Conservation (phyloP, 805 yeast genomes). For the Ogataea neopini region DNA sequence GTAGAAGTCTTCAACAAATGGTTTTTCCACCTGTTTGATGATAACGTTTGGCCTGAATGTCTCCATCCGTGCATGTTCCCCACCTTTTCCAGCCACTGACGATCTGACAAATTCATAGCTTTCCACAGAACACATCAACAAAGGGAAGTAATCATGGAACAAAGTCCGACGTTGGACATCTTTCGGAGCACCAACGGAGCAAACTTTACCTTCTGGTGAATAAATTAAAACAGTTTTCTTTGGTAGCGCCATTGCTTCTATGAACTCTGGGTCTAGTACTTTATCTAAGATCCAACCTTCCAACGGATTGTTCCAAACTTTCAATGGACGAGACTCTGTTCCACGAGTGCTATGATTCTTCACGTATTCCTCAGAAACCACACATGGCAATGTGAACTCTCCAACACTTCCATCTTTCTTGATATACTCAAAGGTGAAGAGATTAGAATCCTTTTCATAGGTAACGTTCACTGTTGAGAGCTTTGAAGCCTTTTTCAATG, state of each 20-base stretch:
- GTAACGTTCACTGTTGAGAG: constrained; percentile 18
- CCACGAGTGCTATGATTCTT: constrained; percentile 18
- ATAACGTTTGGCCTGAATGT: constrained; percentile 33
- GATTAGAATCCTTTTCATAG: constrained; percentile 12
- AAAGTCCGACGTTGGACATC: constrained; percentile 22
- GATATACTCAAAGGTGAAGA: constrained; percentile 26
- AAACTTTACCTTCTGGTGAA: constrained; percentile 29
- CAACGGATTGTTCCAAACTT: constrained; percentile 25
- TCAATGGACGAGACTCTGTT: constrained; percentile 2
- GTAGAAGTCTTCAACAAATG: constrained; percentile 33
- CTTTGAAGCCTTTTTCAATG: constrained; percentile 18
- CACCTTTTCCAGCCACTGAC: constrained; percentile 15
- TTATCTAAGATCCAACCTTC: constrained; percentile 26
- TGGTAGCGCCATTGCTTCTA: constrained; percentile 22
- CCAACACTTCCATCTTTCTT: not conserved
- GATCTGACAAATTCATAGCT: constrained; percentile 19
- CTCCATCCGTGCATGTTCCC: constrained; percentile 17
- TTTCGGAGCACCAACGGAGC: constrained; percentile 29
- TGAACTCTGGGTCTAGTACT: constrained; percentile 23
- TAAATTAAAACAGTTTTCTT: constrained; percentile 24
- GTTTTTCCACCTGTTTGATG: constrained; percentile 21
- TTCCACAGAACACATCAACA: constrained; percentile 28
- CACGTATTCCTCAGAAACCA: constrained; percentile 21
- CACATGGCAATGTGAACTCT: constrained; percentile 23
- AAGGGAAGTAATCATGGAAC: constrained; percentile 36